Evolutionary conservation across 2,329 filamentous ascomycete species (phyloP), one percentile per base, ranked within the genome.

Genomic region (Endocalyx cinctus): DNA sequence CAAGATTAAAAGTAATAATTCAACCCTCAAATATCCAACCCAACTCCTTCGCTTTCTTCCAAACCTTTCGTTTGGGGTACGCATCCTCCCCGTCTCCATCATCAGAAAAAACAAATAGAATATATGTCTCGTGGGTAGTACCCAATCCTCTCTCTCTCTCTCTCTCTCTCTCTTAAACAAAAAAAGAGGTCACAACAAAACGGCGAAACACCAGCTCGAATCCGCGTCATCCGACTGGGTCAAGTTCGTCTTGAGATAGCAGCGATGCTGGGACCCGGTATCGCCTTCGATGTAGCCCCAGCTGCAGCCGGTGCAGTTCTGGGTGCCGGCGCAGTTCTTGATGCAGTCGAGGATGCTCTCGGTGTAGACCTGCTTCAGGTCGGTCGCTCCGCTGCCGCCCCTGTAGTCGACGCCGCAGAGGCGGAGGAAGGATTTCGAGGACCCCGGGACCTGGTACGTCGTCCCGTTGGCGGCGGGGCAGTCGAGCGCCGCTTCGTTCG

Each of bases 331-430:
- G 40, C 67, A 70, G 22, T 59, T 59, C 29, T 60, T 55, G 44
- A 70, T 67, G 47, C 67, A 70, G 16, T 61, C 63, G 34, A 63
- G 52, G 50, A 67, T 58, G 35, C 45, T 66, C 30, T 54, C 48
- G 2, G 62, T 64, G 37, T 50, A 52, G 15, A 63, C 54, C 29
- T 51, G 48, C 65, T 41, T 38, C 13, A 58, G 31, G 17, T 56
- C 52, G 6, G 43, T 38, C 3, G 52, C 52, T 8, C 52, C 49
- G 16, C 41, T 46, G 2, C 37, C 38, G n/a, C 59, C 58, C 38
- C 51, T 59, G 45, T 65, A 69, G 48, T 72, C 68, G 34, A 69
- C 46, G 18, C 65, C 67, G 47, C 68, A 72, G 13, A 64, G 33
- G 6, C 63, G 66, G 15, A 62, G 42, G 52, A 72, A 72, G 7